These are phyloP conservation scores for Alternaria viburni DNA, from an alignment of 2,329 filamentous ascomycete genomes.

Conservation along the genomic window DNA sequence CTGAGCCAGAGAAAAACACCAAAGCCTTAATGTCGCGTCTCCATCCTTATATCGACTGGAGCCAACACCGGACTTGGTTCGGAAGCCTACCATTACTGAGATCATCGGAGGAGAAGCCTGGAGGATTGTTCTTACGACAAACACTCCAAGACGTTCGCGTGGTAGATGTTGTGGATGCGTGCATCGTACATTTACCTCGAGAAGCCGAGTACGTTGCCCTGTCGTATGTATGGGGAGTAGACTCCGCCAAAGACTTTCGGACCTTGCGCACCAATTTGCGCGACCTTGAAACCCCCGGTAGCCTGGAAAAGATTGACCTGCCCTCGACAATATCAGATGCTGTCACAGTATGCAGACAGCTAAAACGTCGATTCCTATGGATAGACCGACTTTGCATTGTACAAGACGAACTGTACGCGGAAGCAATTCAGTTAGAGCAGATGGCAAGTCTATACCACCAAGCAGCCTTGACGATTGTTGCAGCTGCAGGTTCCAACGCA, in stretches of 20 bases:
- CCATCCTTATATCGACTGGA: background rate
- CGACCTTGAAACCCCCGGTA: background rate
- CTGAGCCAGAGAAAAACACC: background rate
- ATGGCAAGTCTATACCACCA: constrained; percentile 12
- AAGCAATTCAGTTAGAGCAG: constrained; percentile 6
- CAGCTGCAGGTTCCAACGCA: background rate
- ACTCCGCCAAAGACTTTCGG: background rate
- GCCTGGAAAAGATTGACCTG: background rate
- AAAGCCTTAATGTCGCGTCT: background rate
- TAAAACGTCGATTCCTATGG: constrained; percentile 5
- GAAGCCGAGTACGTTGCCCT: background rate
- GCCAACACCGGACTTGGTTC: background rate
- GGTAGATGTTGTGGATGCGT: constrained; percentile 1
- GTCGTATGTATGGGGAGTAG: constrained; percentile 6
- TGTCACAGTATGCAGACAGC: background rate
- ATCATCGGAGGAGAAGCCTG: background rate
- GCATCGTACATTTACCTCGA: background rate
- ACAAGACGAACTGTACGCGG: background rate
- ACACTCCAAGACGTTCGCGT: constrained; percentile 1
- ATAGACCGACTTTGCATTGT: constrained; percentile 10
- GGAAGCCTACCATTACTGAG: background rate
- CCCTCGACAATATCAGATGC: constrained; percentile 3
- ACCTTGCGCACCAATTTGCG: background rate
- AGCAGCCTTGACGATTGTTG: constrained; percentile 8
- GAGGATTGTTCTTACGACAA: background rate